Percentiles rank a stretch among this genome's conserved stretches.
Conservation (phyloP, 1,284 basidiomycete genomes). For the Ceratobasidium theobromae region DNA sequence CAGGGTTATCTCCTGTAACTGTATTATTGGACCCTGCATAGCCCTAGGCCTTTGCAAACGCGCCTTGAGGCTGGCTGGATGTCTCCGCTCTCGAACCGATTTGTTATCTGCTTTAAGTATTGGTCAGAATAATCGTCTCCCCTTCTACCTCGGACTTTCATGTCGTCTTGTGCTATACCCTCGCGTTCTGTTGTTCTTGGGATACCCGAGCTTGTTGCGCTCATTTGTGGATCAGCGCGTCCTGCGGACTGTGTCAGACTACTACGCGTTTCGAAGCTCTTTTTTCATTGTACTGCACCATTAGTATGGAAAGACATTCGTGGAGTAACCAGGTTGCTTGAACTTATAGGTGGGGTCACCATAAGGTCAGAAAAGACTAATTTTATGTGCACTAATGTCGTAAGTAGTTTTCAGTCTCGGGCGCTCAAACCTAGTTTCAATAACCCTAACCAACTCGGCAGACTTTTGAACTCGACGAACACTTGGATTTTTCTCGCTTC, state of each 20-base stretch:
- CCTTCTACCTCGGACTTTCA: not conserved
- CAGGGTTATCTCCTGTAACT: not conserved
- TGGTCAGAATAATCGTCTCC: not conserved
- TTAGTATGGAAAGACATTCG: slow-evolving; percentile 20
- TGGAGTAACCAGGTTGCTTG: slow-evolving; percentile 21
- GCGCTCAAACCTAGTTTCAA: not conserved
- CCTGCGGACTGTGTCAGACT: slow-evolving; percentile 5
- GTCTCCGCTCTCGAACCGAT: no score
- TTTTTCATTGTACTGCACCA: slow-evolving; percentile 12
- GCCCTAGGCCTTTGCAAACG: no score
- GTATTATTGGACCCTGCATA: not conserved
- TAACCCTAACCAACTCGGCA: not conserved
- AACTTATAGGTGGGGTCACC: slow-evolving; percentile 1
- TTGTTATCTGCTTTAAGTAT: not conserved
- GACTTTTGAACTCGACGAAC: slow-evolving; percentile 5
- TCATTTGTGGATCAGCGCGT: slow-evolving; percentile 13
- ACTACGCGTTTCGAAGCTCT: slow-evolving; percentile 16
- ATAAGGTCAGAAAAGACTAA: not conserved
- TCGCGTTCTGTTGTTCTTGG: not conserved
- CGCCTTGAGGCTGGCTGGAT: no score
- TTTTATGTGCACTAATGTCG: slow-evolving; percentile 3
- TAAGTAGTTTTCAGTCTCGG: not conserved
- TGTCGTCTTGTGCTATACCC: not conserved
- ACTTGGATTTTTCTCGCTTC: slow-evolving; percentile 24
- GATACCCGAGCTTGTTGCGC: slow-evolving; percentile 25